These are phyloP conservation scores for Coccinonectria pachysandricola DNA, from an alignment of 2,329 filamentous ascomycete species.

Conservation along the genomic window DNA sequence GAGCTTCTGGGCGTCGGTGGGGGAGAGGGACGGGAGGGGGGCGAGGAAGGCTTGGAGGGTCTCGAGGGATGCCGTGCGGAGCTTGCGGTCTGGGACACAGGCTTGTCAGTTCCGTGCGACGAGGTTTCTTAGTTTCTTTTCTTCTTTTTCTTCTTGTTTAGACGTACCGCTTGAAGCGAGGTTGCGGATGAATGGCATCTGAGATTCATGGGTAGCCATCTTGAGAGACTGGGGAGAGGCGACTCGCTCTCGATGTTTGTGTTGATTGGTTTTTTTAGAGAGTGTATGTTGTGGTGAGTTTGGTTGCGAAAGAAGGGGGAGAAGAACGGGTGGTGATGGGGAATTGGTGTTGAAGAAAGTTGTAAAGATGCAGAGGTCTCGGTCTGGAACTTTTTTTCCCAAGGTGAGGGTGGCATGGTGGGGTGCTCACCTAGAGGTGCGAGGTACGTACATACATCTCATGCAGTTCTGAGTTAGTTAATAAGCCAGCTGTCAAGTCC, in stretches of 20 bases:
- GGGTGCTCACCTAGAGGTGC: neutral
- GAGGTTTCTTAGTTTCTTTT: no score
- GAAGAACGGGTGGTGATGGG: neutral
- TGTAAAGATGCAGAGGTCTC: neutral
- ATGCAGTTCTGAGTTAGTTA: no score
- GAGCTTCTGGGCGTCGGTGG: slow-evolving; percentile 71
- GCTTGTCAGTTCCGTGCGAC: no score
- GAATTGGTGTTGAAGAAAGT: neutral
- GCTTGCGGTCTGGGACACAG: slow-evolving; percentile 69
- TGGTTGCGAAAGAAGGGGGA: neutral
- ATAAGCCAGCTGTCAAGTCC: no score
- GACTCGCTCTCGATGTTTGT: no score
- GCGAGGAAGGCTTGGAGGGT: slow-evolving; percentile 72
- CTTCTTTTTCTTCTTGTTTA: no score
- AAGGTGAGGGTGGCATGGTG: neutral
- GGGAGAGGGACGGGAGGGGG: slow-evolving; percentile 46
- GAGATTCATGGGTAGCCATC: slow-evolving; percentile 28
- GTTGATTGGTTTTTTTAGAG: no score
- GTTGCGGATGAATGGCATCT: slow-evolving; percentile 69
- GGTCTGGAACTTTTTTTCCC: neutral
- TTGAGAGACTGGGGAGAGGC: slow-evolving; percentile 2
- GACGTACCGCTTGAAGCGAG: slow-evolving; percentile 71
- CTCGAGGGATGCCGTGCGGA: slow-evolving; percentile 64
- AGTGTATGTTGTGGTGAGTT: no score
- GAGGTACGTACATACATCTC: no score